Percentiles rank a stretch among this genome's conserved stretches.
Evolutionary conservation across 768 basidiomycete genomes (phyloP).

Genomic region (Trametes villosa): DNA sequence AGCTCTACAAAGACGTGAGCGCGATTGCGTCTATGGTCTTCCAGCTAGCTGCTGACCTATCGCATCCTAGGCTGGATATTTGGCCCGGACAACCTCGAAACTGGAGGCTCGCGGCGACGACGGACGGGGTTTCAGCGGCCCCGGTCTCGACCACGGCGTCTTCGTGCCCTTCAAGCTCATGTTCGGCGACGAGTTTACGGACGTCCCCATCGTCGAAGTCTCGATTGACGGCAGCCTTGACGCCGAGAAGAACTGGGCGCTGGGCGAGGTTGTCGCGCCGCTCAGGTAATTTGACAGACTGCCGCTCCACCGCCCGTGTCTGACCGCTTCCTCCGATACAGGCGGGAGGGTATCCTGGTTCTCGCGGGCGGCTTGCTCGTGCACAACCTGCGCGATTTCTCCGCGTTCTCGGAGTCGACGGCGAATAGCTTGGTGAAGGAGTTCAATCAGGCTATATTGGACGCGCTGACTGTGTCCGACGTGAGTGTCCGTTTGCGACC

Average conservation of each 20-base stretch:
- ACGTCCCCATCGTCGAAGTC: conserved; percentile 72
- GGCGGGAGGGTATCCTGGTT: conserved; percentile 67
- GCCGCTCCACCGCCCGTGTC: conserved; percentile 7
- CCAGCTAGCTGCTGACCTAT: neutral
- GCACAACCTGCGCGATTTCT: conserved; percentile 65
- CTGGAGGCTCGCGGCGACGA: conserved; percentile 64
- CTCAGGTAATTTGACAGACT: conserved; percentile 50
- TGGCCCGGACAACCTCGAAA: conserved; percentile 52
- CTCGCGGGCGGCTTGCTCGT: conserved; percentile 72
- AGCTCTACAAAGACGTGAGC: conserved; percentile 57
- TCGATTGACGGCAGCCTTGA: conserved; percentile 65
- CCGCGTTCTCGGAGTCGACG: conserved; percentile 52
- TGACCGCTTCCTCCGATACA: conserved; percentile 36
- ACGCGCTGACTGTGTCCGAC: conserved; percentile 53
- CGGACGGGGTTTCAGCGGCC: conserved; percentile 64
- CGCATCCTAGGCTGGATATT: conserved; percentile 50
- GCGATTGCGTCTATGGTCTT: no score
- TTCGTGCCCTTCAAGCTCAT: conserved; percentile 80
- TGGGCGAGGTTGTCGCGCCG: conserved; percentile 62
- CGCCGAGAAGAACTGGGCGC: conserved; percentile 64
- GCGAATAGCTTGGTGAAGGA: conserved; percentile 53
- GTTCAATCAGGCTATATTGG: conserved; percentile 63
- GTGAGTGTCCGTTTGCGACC: no score
- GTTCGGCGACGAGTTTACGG: conserved; percentile 68
- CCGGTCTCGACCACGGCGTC: conserved; percentile 79